Percentiles rank a stretch among this genome's conserved stretches.
These are phyloP conservation scores for Cladophialophora immunda DNA, from an alignment of 2,329 filamentous ascomycete genomes.

Conservation along the genomic window DNA sequence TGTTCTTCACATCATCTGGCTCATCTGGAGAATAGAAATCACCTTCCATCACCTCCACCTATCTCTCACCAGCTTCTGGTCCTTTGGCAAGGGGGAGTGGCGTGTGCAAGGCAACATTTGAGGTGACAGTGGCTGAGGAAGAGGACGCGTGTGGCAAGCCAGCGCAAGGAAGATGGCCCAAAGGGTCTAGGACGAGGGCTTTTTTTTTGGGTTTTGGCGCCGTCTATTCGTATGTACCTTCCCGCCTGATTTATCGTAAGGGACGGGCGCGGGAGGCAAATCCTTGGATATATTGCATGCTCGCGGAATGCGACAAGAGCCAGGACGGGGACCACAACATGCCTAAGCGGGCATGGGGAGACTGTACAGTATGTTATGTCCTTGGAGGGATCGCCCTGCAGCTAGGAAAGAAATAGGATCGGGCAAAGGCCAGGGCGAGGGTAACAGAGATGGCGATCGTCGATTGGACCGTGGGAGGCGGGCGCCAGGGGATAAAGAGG, in stretches of 20 bases:
- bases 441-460: slow-evolving; percentile 9
- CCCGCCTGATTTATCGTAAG: slow-evolving; percentile 15
- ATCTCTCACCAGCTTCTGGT: slow-evolving; percentile 29
- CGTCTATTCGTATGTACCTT: slow-evolving; percentile 10
- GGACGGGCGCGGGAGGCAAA: slow-evolving; percentile 22
- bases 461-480: slow-evolving; percentile 12
- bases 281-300: slow-evolving; percentile 30
- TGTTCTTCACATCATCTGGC: slow-evolving; percentile 29
- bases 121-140: slow-evolving; percentile 16
- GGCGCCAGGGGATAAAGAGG: slow-evolving; percentile 18
- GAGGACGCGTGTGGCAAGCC: slow-evolving; percentile 25
- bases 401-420: slow-evolving; percentile 24
- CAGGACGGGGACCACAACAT: slow-evolving; percentile 30
- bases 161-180: slow-evolving; percentile 8
- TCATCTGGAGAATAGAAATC: slow-evolving; percentile 18
- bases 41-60: slow-evolving; percentile 32
- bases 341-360: slow-evolving; percentile 31
- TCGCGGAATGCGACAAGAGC: slow-evolving; percentile 28
- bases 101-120: slow-evolving; percentile 34
- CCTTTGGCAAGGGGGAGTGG: slow-evolving; percentile 25
- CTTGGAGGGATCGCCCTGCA: slow-evolving; percentile 13
- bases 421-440: slow-evolving; percentile 19
- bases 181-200: slow-evolving; percentile 23
- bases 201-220: slow-evolving; percentile 8
- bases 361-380: slow-evolving; percentile 20